Evolutionary conservation across 768 basidiomycete species (phyloP).

Genomic region (Boletus reticulatus): DNA sequence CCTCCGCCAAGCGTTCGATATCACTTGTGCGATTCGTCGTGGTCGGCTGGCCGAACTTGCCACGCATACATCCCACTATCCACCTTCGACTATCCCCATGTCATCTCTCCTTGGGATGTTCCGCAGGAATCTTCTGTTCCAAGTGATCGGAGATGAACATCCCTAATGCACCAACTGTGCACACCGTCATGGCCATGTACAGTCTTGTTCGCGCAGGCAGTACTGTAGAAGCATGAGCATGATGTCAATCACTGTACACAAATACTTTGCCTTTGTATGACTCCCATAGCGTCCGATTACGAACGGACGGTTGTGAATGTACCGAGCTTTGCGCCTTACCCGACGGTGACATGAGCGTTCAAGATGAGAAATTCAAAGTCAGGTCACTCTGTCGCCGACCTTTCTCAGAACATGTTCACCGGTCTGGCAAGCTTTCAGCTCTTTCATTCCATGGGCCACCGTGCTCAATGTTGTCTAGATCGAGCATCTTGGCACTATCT

Average conservation of each 20-base stretch:
- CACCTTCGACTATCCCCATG: too few species aligned
- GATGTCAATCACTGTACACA: slow-evolving; percentile 1
- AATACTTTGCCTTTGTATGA: slow-evolving; percentile 41
- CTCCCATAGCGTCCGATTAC: slow-evolving; percentile 36
- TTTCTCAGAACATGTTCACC: slow-evolving; percentile 60
- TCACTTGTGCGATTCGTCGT: not conserved
- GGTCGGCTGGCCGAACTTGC: slow-evolving; percentile 15
- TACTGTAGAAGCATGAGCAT: slow-evolving; percentile 35
- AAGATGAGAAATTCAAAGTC: slow-evolving; percentile 2
- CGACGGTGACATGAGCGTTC: slow-evolving; percentile 16
- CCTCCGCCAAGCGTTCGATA: too few species aligned
- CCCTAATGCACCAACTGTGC: slow-evolving; percentile 45
- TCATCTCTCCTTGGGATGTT: not conserved
- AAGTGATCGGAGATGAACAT: slow-evolving; percentile 50
- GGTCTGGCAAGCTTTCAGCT: slow-evolving; percentile 56
- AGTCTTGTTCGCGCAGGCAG: slow-evolving; percentile 55
- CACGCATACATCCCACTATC: slow-evolving; percentile 7
- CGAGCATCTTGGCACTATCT: slow-evolving; percentile 83
- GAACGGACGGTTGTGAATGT: slow-evolving; percentile 7
- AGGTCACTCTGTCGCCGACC: not conserved
- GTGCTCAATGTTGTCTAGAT: slow-evolving; percentile 50
- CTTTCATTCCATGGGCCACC: not conserved
- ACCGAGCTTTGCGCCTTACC: not conserved
- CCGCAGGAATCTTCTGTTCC: slow-evolving; percentile 39
- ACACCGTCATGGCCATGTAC: slow-evolving; percentile 47